Evolutionary conservation across 768 basidiomycete species (phyloP), one percentile per base, ranked within the genome.

Genomic region (Kwoniella bestiolae): DNA sequence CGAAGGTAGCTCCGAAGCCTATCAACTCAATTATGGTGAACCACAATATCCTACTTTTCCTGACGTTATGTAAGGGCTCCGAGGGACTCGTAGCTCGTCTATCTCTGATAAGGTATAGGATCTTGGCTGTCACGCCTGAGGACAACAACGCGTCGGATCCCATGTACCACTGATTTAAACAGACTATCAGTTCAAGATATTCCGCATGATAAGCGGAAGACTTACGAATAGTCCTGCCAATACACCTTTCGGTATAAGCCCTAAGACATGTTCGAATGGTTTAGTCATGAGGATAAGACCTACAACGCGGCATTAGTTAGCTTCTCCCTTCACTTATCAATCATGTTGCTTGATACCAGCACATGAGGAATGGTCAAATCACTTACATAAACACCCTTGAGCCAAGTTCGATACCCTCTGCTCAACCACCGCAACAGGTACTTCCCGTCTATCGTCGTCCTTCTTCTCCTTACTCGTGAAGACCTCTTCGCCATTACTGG

Each of bases 341-440:
- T n/a, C n/a, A n/a, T n/a, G n/a, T n/a, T n/a, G n/a, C n/a, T n/a
- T n/a, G n/a, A n/a, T n/a, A n/a, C n/a, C n/a, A n/a, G n/a, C n/a
- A n/a, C n/a, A n/a, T n/a, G n/a, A n/a, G n/a, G n/a, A n/a, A n/a
- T n/a, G n/a, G n/a, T n/a, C n/a, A n/a, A n/a, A n/a, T n/a, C 87
- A 91, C 34, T 71, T 65, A 80, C 79, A 79, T n/a, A 92, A 80
- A 12, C 86, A 80, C 23, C 94, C 92, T 79, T 96, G 91, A 0
- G 88, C 89, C 21, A 96, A 84, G 77, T 96, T 94, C 7, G 92
- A 94, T 11, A 92, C 87, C n/a, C 94, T 85, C 81, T 96, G 94
- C 77, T 97, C 94, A 3, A 96, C 90, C 1, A 96, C 90, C 0
- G 86, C 86, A 0, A 82, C 76, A n/a, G 82, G 77, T 3, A 81